Evolutionary conservation across 257 asterid genomes (phyloP).

Genomic region (Ligustrum vulgare): DNA sequence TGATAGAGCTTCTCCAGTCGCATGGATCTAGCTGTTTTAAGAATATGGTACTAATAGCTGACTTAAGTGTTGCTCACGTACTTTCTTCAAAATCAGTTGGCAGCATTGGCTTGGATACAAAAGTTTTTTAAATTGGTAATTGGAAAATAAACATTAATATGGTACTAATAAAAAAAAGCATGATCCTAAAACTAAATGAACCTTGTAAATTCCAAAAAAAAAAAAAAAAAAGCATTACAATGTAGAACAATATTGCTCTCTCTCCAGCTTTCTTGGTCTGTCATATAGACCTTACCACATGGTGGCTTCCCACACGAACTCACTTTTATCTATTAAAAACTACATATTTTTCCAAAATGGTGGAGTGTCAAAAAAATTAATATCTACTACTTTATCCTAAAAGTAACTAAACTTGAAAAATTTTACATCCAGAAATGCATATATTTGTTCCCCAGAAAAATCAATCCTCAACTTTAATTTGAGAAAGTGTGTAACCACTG

Average conservation of each 20-base stretch:
- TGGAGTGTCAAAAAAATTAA: background rate
- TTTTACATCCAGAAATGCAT: background rate
- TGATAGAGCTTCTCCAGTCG: too few species aligned
- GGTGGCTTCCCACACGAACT: constrained; percentile 1
- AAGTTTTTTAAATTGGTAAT: too few species aligned
- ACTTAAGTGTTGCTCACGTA: too few species aligned
- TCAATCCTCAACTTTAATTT: background rate
- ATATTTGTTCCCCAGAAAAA: background rate
- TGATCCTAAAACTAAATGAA: too few species aligned
- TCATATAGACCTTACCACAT: background rate
- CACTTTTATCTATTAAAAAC: constrained; percentile 3
- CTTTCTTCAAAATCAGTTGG: too few species aligned
- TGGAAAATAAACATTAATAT: too few species aligned
- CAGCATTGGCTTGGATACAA: too few species aligned
- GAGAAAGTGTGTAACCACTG: background rate
- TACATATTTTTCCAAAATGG: background rate
- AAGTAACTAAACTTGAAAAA: background rate
- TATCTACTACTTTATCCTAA: background rate
- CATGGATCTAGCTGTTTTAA: too few species aligned
- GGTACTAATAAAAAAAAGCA: too few species aligned
- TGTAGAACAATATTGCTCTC: background rate
- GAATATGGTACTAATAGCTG: too few species aligned
- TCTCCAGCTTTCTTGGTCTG: background rate
- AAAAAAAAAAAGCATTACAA: too few species aligned
- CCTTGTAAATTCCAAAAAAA: too few species aligned